Evolutionary conservation across 345 rosid genomes (phyloP).

Genomic region (Cardamine resedifolia): DNA sequence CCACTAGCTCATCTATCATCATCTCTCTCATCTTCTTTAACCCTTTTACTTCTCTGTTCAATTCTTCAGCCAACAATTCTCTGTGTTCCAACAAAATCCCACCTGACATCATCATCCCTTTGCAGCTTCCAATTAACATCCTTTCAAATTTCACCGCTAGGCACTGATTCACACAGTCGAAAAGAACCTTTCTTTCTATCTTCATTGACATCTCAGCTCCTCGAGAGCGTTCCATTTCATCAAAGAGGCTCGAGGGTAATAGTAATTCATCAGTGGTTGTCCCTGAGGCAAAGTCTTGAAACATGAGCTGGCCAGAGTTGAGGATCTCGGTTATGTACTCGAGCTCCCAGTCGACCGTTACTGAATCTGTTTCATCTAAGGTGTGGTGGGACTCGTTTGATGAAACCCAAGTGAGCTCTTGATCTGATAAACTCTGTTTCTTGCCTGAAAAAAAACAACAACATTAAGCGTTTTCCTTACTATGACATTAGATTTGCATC

Average conservation of each 20-base stretch:
- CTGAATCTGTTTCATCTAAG: conserved; percentile 33
- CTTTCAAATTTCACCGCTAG: conserved; percentile 58
- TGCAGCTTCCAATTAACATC: conserved; percentile 53
- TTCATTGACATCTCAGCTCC: conserved; percentile 37
- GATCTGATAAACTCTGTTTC: conserved; percentile 37
- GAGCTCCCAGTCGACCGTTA: conserved; percentile 54
- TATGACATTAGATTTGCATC: background rate
- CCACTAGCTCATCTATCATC: conserved; percentile 91
- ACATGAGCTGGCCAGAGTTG: conserved; percentile 57
- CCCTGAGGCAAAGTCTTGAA: conserved; percentile 63
- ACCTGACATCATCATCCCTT: conserved; percentile 46
- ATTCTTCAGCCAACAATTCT: conserved; percentile 61
- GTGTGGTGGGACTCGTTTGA: conserved; percentile 52
- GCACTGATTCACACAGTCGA: conserved; percentile 76
- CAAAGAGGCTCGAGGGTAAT: conserved; percentile 62
- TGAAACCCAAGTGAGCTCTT: conserved; percentile 59
- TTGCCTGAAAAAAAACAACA: conserved; percentile 19
- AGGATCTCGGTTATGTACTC: conserved; percentile 66
- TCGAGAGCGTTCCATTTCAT: conserved; percentile 58
- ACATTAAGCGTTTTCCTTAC: conserved; percentile 1
- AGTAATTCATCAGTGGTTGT: conserved; percentile 36
- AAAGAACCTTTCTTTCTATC: conserved; percentile 56
- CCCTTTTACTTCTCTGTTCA: conserved; percentile 64
- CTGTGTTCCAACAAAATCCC: conserved; percentile 46
- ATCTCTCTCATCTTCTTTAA: conserved; percentile 73